Evolutionary conservation across 768 basidiomycete genomes (phyloP).

Genomic region (Gymnopilus junonius): DNA sequence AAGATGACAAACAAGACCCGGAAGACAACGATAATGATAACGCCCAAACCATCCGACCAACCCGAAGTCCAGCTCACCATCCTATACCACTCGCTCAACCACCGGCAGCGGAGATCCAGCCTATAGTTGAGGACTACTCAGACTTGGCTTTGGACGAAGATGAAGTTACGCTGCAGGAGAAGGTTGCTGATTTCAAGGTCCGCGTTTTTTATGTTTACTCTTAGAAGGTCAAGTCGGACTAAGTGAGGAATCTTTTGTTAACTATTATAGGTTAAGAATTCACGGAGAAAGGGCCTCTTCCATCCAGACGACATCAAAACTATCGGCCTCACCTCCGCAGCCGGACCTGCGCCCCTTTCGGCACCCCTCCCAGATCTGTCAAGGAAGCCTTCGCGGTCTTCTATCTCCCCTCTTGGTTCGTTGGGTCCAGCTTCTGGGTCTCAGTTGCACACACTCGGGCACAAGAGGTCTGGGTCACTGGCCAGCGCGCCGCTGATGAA

Average conservation of each 20-base stretch:
- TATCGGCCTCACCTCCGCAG: slow-evolving; percentile 52
- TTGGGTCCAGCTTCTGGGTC: slow-evolving; percentile 33
- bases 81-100: slow-evolving; percentile 60
- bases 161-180: slow-evolving; percentile 66
- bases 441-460: slow-evolving; percentile 21
- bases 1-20: slow-evolving; percentile 62
- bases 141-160: slow-evolving; percentile 85
- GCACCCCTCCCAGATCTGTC: slow-evolving; percentile 66
- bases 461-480: slow-evolving; percentile 65
- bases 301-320: slow-evolving; percentile 91
- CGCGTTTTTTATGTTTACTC: slow-evolving; percentile 9
- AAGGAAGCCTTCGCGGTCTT: slow-evolving; percentile 52
- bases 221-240: too few relatives aligned
- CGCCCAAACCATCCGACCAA: slow-evolving; percentile 79
- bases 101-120: slow-evolving; percentile 62
- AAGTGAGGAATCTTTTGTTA: background rate
- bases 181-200: slow-evolving; percentile 87
- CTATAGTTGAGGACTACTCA: slow-evolving; percentile 90
- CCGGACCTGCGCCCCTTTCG: slow-evolving; percentile 62
- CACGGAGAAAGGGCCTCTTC: slow-evolving; percentile 74
- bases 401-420: slow-evolving; percentile 43
- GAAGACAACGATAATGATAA: slow-evolving; percentile 48
- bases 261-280: slow-evolving; percentile 63
- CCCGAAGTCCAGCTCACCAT: slow-evolving; percentile 64
- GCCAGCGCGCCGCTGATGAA: slow-evolving; percentile 42